These are phyloP conservation scores for Zostera marina DNA, from an alignment of 116 monocot genomes.

Conservation along the genomic window DNA sequence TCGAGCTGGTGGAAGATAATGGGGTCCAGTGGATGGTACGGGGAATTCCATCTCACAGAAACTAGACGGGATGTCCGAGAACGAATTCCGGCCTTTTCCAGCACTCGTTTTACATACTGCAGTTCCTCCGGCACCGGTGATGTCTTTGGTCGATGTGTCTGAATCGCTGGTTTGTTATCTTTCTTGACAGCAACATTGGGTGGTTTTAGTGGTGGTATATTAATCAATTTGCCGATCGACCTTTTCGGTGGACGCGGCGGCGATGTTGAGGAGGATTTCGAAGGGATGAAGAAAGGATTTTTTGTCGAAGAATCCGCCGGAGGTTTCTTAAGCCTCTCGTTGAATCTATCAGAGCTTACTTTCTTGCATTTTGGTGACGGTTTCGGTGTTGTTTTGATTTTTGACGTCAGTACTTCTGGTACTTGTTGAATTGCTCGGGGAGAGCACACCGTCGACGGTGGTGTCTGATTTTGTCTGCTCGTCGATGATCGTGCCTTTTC, in stretches of 20 bases:
- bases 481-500: background rate
- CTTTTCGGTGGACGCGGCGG: background rate
- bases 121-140: slow-evolving; percentile 21
- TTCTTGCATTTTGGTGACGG: slow-evolving; percentile 3
- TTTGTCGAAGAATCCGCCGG: background rate
- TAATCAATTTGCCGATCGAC: background rate
- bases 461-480: background rate
- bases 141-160: background rate
- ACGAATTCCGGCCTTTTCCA: slow-evolving; percentile 23
- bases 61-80: background rate
- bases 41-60: slow-evolving; percentile 24
- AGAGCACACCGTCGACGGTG: background rate
- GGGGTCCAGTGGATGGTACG: slow-evolving; percentile 47
- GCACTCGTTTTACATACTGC: slow-evolving; percentile 40
- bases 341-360: slow-evolving; percentile 32
- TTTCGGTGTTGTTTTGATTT: background rate
- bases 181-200: background rate
- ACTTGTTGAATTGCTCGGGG: background rate
- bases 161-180: background rate
- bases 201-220: background rate
- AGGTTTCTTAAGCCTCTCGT: slow-evolving; percentile 34
- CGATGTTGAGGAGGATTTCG: background rate
- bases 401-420: background rate
- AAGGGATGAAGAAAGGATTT: slow-evolving; percentile 1
- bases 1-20: slow-evolving; percentile 63